These are phyloP conservation scores for Cudoniella acicularis DNA, from an alignment of 495 filamentous ascomycete species.

Conservation along the genomic window DNA sequence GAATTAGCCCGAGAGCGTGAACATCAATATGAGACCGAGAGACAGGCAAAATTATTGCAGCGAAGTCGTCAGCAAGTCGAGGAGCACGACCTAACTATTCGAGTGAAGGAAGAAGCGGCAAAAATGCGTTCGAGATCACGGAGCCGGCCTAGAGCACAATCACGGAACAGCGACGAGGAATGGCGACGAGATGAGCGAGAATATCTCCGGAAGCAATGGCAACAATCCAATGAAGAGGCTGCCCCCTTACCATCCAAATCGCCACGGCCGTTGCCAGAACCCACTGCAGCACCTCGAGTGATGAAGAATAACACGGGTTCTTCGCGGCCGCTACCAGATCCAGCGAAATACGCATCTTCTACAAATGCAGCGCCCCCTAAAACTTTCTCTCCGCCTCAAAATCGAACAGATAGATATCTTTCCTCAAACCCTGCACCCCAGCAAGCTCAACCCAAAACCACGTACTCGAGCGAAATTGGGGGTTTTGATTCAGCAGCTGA, in stretches of 20 bases:
- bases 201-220: conserved; percentile 68
- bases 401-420: conserved; percentile 41
- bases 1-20: conserved; percentile 84
- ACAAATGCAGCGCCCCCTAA: conserved; percentile 6
- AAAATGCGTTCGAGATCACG: conserved; percentile 35
- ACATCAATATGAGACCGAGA: conserved; percentile 74
- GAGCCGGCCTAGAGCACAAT: conserved; percentile 39
- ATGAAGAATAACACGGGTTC: conserved; percentile 26
- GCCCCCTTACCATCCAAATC: conserved; percentile 39
- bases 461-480: conserved; percentile 55
- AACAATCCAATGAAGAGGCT: conserved; percentile 36
- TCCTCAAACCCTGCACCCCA: conserved; percentile 37
- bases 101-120: conserved; percentile 30
- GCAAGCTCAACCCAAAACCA: conserved; percentile 30
- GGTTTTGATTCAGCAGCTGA: conserved; percentile 49
- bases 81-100: conserved; percentile 24
- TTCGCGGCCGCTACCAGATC: conserved; percentile 50
- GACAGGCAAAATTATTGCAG: conserved; percentile 51
- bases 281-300: conserved; percentile 15
- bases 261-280: conserved; percentile 28
- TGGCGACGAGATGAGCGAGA: conserved; percentile 74
- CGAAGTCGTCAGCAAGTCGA: conserved; percentile 15
- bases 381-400: conserved; percentile 28
- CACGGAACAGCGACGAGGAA: conserved; percentile 47
- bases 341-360: conserved; percentile 35